Percentiles rank a stretch among this genome's conserved stretches.
These are phyloP conservation scores for Pseudogymnoascus sp. DNA, from an alignment of 2,329 filamentous ascomycete genomes.

Conservation along the genomic window DNA sequence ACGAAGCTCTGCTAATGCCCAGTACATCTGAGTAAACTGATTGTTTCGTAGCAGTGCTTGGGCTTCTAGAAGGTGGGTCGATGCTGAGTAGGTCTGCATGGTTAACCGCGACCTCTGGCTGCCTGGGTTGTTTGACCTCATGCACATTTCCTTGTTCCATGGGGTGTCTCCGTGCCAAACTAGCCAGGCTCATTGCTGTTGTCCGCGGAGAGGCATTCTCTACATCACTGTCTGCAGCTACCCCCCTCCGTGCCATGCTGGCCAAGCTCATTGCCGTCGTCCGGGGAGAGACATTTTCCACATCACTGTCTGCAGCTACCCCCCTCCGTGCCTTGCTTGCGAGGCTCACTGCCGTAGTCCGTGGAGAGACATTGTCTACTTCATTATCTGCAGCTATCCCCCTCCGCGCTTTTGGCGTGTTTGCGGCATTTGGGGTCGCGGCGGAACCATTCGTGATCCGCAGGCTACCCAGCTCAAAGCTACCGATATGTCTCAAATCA, in stretches of 20 bases:
- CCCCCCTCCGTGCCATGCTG: too few relatives aligned
- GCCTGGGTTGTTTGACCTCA: not conserved
- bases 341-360: not conserved
- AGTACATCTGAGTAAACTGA: not conserved
- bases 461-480: constrained; percentile 54
- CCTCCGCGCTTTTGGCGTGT: not conserved
- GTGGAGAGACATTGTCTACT: not conserved
- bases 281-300: too few relatives aligned
- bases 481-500: constrained; percentile 49
- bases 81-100: not conserved
- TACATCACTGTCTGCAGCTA: not conserved
- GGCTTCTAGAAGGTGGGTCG: not conserved
- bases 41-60: not conserved
- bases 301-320: too few relatives aligned
- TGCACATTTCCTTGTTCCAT: not conserved
- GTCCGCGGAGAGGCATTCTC: not conserved
- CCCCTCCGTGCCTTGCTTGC: not conserved
- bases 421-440: constrained; percentile 35
- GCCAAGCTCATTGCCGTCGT: too few relatives aligned
- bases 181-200: not conserved
- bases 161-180: not conserved
- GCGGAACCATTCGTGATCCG: constrained; percentile 55
- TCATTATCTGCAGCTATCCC: not conserved
- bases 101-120: not conserved
- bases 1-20: not conserved